phyloP scores from a whole-genome alignment of 2,329 filamentous ascomycete species.

The Botrytis elliptica region DNA sequence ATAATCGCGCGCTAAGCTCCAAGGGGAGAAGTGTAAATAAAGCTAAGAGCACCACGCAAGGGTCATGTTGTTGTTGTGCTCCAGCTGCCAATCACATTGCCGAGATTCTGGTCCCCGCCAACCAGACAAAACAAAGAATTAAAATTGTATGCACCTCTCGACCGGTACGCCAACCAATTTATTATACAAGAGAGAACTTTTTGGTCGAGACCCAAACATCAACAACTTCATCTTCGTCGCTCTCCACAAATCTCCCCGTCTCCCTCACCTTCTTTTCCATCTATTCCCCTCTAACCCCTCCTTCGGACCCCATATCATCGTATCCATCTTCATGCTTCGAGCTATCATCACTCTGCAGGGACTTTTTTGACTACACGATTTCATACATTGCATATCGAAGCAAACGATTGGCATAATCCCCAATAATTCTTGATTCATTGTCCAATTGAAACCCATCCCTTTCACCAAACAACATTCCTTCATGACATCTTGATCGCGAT shows the following conservation, averaged over 20 bases:
- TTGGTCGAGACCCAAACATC: slow-evolving; percentile 15
- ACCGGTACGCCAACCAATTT: neutral
- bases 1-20: neutral
- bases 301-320: slow-evolving; percentile 21
- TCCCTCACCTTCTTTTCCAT: slow-evolving; percentile 18
- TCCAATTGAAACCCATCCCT: neutral
- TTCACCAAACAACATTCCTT: neutral
- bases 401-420: slow-evolving; percentile 10
- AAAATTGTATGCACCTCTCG: neutral
- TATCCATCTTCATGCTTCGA: slow-evolving; percentile 20
- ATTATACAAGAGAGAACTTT: slow-evolving; percentile 1
- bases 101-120: neutral
- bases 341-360: slow-evolving; percentile 7
- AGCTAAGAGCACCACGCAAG: neutral
- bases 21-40: slow-evolving; percentile 11
- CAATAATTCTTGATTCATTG: neutral
- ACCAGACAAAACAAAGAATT: slow-evolving; percentile 11
- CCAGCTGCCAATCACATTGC: neutral
- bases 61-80: slow-evolving; percentile 16
- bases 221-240: slow-evolving; percentile 24
- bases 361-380: slow-evolving; percentile 6
- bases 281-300: neutral
- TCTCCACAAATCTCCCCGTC: slow-evolving; percentile 8
- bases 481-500: slow-evolving; percentile 33
- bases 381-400: slow-evolving; percentile 17